phyloP scores from a whole-genome alignment of 306 rosid species.

The Pterocarpus santalinus region DNA sequence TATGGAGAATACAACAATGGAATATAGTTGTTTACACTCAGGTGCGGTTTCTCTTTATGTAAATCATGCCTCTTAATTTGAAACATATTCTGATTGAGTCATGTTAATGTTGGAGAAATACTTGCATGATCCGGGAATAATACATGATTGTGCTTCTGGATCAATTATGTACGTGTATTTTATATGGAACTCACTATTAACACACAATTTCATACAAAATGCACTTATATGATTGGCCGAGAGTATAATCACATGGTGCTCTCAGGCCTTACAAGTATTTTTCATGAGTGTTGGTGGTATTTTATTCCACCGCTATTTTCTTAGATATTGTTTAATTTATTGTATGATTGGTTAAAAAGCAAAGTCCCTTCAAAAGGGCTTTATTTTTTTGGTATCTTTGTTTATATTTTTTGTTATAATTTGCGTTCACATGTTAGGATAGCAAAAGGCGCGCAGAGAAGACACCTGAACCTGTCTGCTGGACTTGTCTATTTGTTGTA shows the following conservation, averaged over 20 bases:
- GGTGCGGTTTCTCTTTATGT: constrained; percentile 17
- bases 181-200: no score
- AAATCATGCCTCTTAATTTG: constrained; percentile 7
- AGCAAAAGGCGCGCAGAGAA: constrained; percentile 12
- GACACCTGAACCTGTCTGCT: neutral
- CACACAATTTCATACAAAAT: no score
- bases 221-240: no score
- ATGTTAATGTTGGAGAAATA: neutral
- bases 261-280: no score
- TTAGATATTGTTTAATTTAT: neutral
- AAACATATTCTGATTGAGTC: neutral
- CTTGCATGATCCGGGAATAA: neutral
- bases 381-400: neutral
- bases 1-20: constrained; percentile 16
- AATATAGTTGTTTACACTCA: neutral
- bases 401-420: constrained; percentile 1
- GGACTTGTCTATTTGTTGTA: constrained; percentile 12
- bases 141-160: no score
- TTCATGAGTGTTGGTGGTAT: no score
- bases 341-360: neutral
- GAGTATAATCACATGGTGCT: no score
- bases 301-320: no score
- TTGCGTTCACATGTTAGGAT: constrained; percentile 37
- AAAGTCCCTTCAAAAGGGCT: constrained; percentile 20
- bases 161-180: no score